Base-by-base conservation (phyloP, 2,329 filamentous ascomycete species). In the Phialophora verrucosa region DNA sequence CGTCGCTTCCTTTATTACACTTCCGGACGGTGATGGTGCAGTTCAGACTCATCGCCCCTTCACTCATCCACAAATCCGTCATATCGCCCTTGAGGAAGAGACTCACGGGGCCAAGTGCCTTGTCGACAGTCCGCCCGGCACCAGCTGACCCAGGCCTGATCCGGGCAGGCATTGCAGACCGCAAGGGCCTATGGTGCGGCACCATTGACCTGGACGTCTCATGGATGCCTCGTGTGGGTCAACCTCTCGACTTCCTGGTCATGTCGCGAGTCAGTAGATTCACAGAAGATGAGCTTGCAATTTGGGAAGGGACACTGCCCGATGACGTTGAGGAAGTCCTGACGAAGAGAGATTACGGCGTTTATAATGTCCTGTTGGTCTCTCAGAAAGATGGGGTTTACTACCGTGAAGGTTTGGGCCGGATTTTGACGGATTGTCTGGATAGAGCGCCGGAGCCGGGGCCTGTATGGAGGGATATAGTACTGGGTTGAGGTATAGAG, bases 281-380 rank as follows among this genome's bases (percentile, higher is more conserved):
- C 58, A 65, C 71, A 10, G 70, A 73, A 7, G 71, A 70, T 38
- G 71, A 73, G 65, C 59, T 73, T n/a, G 49, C 51, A 4, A 62
- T 60, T 27, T 72, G 69, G 69, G 67, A 72, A 59, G 71, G 67
- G 42, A 65, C 62, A 10, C 58, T 73, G 20, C 69, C 71, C 11
- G 71, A 73, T 57, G 64, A 65, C 14, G 60, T 69, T 3, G 70
- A 72, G 59, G 71, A 73, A 12, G 47, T 68, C 38, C 32, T 73
- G 42, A 32, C 27, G 14, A 38, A 32, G 47, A 58, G 64, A 23
- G 53, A 70, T 58, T 73, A 73, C 54, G 71, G 71, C 29, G 71
- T 72, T 63, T 73, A 71, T 50, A 71, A 70, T 61, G 69, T 73
- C 47, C 63, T 73, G 62, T 57, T 73, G 62, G 70, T 73, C 31